Conservation (phyloP, 1,139 yeast species). For the Suhomyces ambrosiae region DNA sequence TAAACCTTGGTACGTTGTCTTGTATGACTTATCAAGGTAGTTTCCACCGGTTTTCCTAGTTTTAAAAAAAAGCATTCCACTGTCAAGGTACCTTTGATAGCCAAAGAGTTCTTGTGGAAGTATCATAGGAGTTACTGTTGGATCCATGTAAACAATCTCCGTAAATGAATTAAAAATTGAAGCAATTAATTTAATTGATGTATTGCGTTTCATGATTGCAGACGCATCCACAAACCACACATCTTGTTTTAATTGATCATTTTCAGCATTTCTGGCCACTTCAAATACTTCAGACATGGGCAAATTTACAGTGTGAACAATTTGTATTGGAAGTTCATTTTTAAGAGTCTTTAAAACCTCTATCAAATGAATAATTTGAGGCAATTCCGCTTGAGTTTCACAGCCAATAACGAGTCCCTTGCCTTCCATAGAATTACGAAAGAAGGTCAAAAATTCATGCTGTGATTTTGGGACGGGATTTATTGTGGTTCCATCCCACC, state of each 20-base stretch:
- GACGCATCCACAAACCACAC: slow-evolving; percentile 22
- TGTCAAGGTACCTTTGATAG: slow-evolving; percentile 15
- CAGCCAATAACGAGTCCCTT: slow-evolving; percentile 43
- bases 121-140: slow-evolving; percentile 22
- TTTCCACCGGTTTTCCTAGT: slow-evolving; percentile 14
- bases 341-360: slow-evolving; percentile 31
- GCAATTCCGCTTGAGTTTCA: slow-evolving; percentile 17
- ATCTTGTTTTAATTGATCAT: slow-evolving; percentile 14
- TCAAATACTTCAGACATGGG: neutral
- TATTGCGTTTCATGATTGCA: slow-evolving; percentile 5
- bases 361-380: slow-evolving; percentile 26
- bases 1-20: neutral
- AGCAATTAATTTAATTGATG: slow-evolving; percentile 27
- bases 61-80: slow-evolving; percentile 24
- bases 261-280: slow-evolving; percentile 2
- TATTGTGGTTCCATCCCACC: slow-evolving; percentile 4
- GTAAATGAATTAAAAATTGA: slow-evolving; percentile 24
- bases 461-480: neutral
- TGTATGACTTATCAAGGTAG: slow-evolving; percentile 3
- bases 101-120: slow-evolving; percentile 20
- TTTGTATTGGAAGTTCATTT: slow-evolving; percentile 40
- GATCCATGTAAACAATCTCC: slow-evolving; percentile 25
- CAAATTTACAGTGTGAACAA: slow-evolving; percentile 24
- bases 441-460: slow-evolving; percentile 18
- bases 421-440: slow-evolving; percentile 29